These are phyloP conservation scores for Sporothrix protearum DNA, from an alignment of 2,329 filamentous ascomycete species.

Conservation along the genomic window DNA sequence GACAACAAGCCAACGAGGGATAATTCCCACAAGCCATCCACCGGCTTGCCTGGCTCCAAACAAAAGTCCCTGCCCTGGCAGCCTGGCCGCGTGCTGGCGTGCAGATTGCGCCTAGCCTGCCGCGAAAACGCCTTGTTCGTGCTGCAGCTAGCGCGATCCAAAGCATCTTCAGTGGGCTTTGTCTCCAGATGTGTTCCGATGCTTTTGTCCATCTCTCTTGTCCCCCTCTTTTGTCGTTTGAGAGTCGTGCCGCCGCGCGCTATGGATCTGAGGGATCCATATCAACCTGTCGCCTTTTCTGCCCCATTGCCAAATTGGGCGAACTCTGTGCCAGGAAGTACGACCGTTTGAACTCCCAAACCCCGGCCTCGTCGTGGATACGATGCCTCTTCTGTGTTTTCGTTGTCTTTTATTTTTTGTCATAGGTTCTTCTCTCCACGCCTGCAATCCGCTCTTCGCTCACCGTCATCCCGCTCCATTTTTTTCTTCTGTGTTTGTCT, in stretches of 20 bases:
- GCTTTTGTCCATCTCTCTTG: neutral
- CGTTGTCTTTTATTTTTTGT: neutral
- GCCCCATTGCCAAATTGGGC: slow-evolving; percentile 12
- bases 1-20: neutral
- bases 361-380: slow-evolving; percentile 3
- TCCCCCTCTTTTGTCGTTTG: neutral
- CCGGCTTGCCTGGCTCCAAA: neutral
- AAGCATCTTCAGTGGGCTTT: neutral
- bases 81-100: neutral
- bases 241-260: neutral
- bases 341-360: neutral
- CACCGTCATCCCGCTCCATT: neutral
- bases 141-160: slow-evolving; percentile 1
- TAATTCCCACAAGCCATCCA: neutral
- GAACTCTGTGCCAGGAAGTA: neutral
- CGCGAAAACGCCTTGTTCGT: slow-evolving; percentile 24
- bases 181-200: neutral
- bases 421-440: neutral
- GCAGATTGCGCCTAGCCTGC: slow-evolving; percentile 22
- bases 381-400: neutral
- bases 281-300: slow-evolving; percentile 9
- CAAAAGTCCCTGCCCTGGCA: neutral
- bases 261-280: slow-evolving; percentile 10
- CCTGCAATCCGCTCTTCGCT: neutral
- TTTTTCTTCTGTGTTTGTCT: neutral